Conservation (phyloP, 2,329 filamentous ascomycete species). For the Magnaporthiopsis rhizophila region DNA sequence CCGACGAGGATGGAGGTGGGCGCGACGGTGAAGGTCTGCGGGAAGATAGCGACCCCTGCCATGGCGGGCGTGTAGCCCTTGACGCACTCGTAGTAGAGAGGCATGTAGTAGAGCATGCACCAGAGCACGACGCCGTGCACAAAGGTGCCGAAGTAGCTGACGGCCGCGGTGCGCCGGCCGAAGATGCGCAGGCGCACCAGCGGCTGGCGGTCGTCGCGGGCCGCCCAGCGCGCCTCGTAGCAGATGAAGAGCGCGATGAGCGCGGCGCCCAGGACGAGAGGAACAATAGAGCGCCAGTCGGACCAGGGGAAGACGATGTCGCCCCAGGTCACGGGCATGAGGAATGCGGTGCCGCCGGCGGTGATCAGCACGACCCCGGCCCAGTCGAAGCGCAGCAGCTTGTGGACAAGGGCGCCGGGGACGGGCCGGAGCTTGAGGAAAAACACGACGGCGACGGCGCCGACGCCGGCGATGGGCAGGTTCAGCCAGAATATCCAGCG, state of each 20-base stretch:
- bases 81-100: constrained; percentile 36
- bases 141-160: constrained; percentile 38
- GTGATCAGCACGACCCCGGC: constrained; percentile 35
- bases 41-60: constrained; percentile 22
- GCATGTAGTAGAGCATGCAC: constrained; percentile 48
- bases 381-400: constrained; percentile 24
- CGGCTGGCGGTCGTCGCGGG: constrained; percentile 50
- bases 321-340: constrained; percentile 36
- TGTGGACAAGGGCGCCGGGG: constrained; percentile 44
- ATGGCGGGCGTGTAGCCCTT: constrained; percentile 21
- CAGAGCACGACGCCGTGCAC: constrained; percentile 23
- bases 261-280: constrained; percentile 32
- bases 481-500: constrained; percentile 49
- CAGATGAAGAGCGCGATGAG: constrained; percentile 27
- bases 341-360: constrained; percentile 29
- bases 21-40: constrained; percentile 17
- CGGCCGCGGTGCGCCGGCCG: constrained; percentile 34
- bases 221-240: neutral
- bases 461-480: constrained; percentile 36
- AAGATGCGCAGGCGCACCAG: constrained; percentile 34
- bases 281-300: constrained; percentile 27
- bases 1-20: constrained; percentile 14
- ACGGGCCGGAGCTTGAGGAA: constrained; percentile 60
- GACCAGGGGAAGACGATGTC: constrained; percentile 35
- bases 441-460: constrained; percentile 44